Evolutionary conservation across 148 eudicot genomes (phyloP).

Genomic region (Amaranthus hypochondriacus): DNA sequence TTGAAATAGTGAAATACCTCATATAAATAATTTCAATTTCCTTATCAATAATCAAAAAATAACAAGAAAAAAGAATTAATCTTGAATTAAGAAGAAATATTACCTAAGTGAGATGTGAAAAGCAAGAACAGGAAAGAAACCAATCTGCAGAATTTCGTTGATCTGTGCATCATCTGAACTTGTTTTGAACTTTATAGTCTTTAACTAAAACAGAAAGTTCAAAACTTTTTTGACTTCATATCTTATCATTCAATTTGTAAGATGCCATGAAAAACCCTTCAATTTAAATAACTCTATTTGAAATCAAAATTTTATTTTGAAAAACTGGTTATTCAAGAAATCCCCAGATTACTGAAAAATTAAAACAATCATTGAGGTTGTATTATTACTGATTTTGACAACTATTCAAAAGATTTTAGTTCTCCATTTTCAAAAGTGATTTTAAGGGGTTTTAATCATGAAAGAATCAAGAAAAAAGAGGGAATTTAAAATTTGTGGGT

Average conservation of each 20-base stretch:
- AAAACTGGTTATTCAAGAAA: constrained; percentile 8
- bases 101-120: constrained; percentile 22
- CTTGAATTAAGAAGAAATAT: not conserved
- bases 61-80: not conserved
- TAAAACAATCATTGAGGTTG: too few relatives aligned
- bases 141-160: constrained; percentile 16
- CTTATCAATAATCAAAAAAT: not conserved
- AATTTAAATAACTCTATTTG: constrained; percentile 8
- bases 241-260: not conserved
- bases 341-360: not conserved
- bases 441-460: too few relatives aligned
- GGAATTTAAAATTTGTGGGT: constrained; percentile 1
- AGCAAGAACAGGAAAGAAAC: constrained; percentile 14
- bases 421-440: too few relatives aligned
- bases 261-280: constrained; percentile 11
- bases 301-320: constrained; percentile 15
- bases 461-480: constrained; percentile 8
- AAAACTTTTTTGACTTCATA: not conserved
- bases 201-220: constrained; percentile 7
- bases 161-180: constrained; percentile 2
- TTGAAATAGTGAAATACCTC: not conserved
- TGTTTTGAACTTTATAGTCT: constrained; percentile 6
- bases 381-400: too few relatives aligned
- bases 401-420: too few relatives aligned
- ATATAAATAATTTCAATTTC: not conserved